Evolutionary conservation across 371 early-diverging fungal genomes (phyloP).

Genomic region (Batkoa obscura): DNA sequence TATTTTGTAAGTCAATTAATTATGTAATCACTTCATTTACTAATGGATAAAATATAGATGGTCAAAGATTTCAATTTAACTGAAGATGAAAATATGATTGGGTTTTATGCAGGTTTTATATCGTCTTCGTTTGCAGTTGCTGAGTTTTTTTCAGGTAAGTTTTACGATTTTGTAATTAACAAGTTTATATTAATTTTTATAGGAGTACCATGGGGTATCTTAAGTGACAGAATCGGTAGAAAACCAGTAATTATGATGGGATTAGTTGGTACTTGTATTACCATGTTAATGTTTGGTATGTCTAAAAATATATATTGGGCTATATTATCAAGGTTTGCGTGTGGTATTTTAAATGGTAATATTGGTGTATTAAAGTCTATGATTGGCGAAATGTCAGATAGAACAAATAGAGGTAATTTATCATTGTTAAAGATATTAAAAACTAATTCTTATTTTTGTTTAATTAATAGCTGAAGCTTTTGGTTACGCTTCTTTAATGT

Average conservation of each 20-base stretch:
- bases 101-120: slow-evolving; percentile 39
- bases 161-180: neutral
- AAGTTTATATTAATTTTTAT: neutral
- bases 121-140: slow-evolving; percentile 36
- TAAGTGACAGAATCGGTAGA: slow-evolving; percentile 51
- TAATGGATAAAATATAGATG: slow-evolving; percentile 5
- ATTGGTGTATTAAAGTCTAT: slow-evolving; percentile 66
- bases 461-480: slow-evolving; percentile 1
- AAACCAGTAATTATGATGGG: slow-evolving; percentile 64
- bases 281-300: slow-evolving; percentile 51
- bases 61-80: slow-evolving; percentile 8
- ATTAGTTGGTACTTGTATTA: slow-evolving; percentile 43
- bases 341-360: slow-evolving; percentile 66
- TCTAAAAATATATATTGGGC: slow-evolving; percentile 45
- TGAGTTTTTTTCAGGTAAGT: slow-evolving; percentile 34
- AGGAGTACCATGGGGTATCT: slow-evolving; percentile 24
- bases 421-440: neutral
- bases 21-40: neutral
- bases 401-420: slow-evolving; percentile 39
- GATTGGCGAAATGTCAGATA: slow-evolving; percentile 66
- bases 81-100: slow-evolving; percentile 8
- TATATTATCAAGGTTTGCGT: slow-evolving; percentile 31
- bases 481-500: neutral
- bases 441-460: neutral
- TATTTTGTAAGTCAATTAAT: slow-evolving; percentile 25